Percentiles rank a stretch among this genome's conserved stretches.
Evolutionary conservation across 116 monocot genomes (phyloP).

Genomic region (Dioscorea cayenensis): DNA sequence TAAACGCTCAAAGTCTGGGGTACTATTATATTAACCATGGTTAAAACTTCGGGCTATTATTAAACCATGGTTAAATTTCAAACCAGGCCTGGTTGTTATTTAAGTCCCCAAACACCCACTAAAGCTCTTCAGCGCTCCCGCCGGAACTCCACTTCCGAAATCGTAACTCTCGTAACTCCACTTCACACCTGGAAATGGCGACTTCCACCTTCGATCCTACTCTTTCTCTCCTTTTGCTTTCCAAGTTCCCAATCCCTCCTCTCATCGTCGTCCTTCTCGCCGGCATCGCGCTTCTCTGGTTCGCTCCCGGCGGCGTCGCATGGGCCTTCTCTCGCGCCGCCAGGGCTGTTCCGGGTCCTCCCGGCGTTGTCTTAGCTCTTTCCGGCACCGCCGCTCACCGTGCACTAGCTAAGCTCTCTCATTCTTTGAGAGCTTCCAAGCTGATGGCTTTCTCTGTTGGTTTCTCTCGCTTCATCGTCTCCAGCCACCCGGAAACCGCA

Average conservation of each 20-base stretch:
- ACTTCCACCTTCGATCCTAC: neutral
- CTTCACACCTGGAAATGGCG: neutral
- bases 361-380: slow-evolving; percentile 17
- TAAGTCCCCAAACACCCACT: neutral
- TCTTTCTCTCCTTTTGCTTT: slow-evolving; percentile 6
- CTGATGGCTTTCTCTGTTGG: slow-evolving; percentile 68
- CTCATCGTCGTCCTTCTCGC: slow-evolving; percentile 5
- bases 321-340: slow-evolving; percentile 20
- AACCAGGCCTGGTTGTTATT: neutral
- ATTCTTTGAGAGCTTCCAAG: slow-evolving; percentile 7
- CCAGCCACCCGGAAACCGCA: slow-evolving; percentile 49
- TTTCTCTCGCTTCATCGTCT: slow-evolving; percentile 39
- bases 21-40: neutral
- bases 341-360: slow-evolving; percentile 23
- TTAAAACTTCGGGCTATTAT: no score
- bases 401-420: slow-evolving; percentile 16
- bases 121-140: neutral
- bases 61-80: neutral
- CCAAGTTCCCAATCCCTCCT: slow-evolving; percentile 1
- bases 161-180: neutral
- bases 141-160: neutral
- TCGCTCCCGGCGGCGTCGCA: slow-evolving; percentile 38
- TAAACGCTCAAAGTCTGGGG: no score
- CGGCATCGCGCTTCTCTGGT: slow-evolving; percentile 1
- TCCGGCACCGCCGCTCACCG: slow-evolving; percentile 29